Conservation (phyloP, 225 moss, liverwort and hornwort genomes). For the Climacium dendroides region DNA sequence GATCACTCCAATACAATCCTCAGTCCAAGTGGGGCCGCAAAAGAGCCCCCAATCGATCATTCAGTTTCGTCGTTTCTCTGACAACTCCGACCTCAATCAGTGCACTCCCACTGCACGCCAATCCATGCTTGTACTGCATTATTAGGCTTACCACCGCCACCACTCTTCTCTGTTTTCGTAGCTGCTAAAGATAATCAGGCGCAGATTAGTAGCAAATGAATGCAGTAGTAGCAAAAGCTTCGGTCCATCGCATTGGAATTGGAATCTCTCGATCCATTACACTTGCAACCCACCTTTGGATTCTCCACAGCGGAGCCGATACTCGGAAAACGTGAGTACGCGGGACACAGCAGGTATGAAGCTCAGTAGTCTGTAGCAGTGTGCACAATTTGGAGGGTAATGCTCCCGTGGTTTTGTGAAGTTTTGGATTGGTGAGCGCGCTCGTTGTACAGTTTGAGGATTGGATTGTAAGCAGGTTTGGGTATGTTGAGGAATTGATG, state of each 20-base stretch:
- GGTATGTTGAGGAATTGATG: neutral
- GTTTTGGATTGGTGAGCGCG: neutral
- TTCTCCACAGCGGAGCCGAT: neutral
- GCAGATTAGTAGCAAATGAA: neutral
- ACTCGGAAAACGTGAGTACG: neutral
- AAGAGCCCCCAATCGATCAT: neutral
- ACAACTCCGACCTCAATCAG: neutral
- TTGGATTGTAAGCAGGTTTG: neutral
- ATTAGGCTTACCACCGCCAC: neutral
- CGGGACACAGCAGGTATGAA: neutral
- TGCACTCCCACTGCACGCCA: neutral
- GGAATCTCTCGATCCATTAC: too few relatives aligned
- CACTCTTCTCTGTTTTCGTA: neutral
- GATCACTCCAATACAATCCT: neutral
- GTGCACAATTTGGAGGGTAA: neutral
- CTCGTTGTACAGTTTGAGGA: too few relatives aligned
- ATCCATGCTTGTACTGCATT: neutral
- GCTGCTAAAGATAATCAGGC: neutral
- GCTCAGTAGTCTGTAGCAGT: too few relatives aligned
- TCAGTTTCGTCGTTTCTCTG: neutral
- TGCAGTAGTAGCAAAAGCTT: neutral
- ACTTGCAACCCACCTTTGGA: neutral
- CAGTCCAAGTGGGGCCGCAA: neutral
- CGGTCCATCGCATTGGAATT: neutral
- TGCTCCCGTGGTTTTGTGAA: too few relatives aligned